Base-by-base conservation (phyloP, 805 yeast genomes). In the Jamesozyma hellenica region DNA sequence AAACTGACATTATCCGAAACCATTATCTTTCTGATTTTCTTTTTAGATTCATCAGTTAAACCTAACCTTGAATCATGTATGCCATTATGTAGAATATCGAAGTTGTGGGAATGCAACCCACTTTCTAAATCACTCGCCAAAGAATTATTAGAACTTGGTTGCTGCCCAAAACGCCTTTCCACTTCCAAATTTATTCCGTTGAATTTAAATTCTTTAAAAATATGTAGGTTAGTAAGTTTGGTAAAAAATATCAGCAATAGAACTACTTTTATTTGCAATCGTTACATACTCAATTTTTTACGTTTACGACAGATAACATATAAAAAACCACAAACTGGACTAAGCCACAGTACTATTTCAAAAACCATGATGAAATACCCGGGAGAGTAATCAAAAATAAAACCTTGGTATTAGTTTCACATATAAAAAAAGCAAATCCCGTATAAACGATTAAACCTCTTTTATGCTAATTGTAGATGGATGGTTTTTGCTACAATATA, bases 21-120 rank as follows among this genome's bases (percentile, higher is more conserved):
- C 92, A 83, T 83, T 7, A 81, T 63, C 23, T 56, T 45, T 42
- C 65, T 63, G 2, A 83, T 74, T 39, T 63, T 69, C 14, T 50
- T 49, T 55, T 77, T 79, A 2, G 82, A 73, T 5, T 42, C 52
- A 30, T 66, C 74, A 53, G 74, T 77, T 28, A 83, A 63, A 0
- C 92, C 92, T n/a, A 60, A 50, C 40, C 94, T 69, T 1, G 63
- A 31, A 50, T 83, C 94, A 17, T 57, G 58, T 12, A 68, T 60
- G 45, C 72, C 72, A 34, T 71, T 67, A 3, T 62, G 46, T 3
- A 51, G 48, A 10, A 83, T 53, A 54, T 79, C 74, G 51, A 83
- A 83, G 25, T 64, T 70, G 31, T 60, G 64, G 4, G 90, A 81
- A 23, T 68, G 61, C 18, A 83, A 56, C 0, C 90, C 90, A 7